Evolutionary conservation across 1,284 basidiomycete species (phyloP).

Genomic region (Xerocomus amazonicus): DNA sequence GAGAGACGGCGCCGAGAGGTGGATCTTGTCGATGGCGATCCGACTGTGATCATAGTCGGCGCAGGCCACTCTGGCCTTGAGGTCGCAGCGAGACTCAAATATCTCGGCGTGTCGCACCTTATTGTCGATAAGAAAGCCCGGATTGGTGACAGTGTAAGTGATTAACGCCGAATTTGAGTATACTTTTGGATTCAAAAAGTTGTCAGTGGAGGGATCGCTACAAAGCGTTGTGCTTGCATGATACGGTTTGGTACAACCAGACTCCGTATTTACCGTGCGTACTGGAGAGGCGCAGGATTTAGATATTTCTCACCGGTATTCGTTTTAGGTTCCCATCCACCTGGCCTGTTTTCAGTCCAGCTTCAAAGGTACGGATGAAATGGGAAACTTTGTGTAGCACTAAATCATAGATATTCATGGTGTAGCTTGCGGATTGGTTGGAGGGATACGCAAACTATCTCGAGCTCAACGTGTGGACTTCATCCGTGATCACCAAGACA

Average conservation of each 20-base stretch:
- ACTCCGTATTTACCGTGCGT: constrained; percentile 30
- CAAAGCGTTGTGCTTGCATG: constrained; percentile 31
- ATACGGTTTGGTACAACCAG: constrained; percentile 28
- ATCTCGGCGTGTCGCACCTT: constrained; percentile 34
- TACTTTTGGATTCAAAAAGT: no score
- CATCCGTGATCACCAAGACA: constrained; percentile 40
- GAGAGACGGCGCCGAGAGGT: constrained; percentile 24
- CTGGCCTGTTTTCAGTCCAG: constrained; percentile 41
- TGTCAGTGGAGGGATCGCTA: constrained; percentile 37
- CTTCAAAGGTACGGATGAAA: constrained; percentile 26
- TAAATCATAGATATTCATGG: neutral
- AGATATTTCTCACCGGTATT: neutral
- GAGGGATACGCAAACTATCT: constrained; percentile 53
- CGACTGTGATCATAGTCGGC: constrained; percentile 34
- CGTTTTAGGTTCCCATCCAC: constrained; percentile 33
- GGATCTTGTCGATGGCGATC: constrained; percentile 26
- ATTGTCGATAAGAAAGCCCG: constrained; percentile 35
- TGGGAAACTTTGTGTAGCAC: neutral
- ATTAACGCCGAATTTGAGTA: no score
- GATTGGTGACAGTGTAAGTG: constrained; percentile 39
- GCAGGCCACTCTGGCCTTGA: constrained; percentile 39
- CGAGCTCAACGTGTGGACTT: constrained; percentile 57
- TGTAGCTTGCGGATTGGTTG: constrained; percentile 55
- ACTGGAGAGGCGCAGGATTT: neutral
- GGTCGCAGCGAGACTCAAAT: constrained; percentile 36